Conservation (phyloP, 1,139 yeast species). For the Wickerhamomyces sp. region DNA sequence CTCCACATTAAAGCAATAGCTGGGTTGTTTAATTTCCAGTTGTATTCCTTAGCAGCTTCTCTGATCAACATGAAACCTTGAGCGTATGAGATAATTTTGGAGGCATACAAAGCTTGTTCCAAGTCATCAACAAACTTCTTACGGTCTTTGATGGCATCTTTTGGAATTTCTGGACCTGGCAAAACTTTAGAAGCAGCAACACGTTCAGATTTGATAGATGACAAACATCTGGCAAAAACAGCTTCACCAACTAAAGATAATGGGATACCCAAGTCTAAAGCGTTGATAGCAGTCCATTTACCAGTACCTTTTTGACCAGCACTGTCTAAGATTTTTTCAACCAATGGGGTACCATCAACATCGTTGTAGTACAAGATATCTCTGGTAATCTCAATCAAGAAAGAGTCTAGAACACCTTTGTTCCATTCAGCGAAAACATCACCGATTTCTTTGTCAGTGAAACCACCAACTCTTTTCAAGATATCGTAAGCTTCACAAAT, state of each 20-base stretch:
- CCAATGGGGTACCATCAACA: constrained; percentile 84
- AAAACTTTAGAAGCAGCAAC: constrained; percentile 73
- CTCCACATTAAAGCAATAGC: constrained; percentile 99
- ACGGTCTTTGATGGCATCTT: constrained; percentile 65
- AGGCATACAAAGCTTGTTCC: constrained; percentile 98
- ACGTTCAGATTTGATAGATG: constrained; percentile 91
- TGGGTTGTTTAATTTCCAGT: constrained; percentile 97
- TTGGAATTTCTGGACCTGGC: constrained; percentile 69
- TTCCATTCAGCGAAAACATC: constrained; percentile 93
- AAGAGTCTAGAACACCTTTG: constrained; percentile 96
- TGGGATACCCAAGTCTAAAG: constrained; percentile 97
- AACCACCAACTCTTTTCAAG: constrained; percentile 90
- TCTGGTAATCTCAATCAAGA: constrained; percentile 94
- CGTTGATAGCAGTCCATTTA: constrained; percentile 99
- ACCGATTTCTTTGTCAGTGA: constrained; percentile 88
- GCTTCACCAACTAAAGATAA: constrained; percentile 99
- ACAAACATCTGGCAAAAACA: constrained; percentile 92
- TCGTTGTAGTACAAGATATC: constrained; percentile 85
- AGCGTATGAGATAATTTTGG: constrained; percentile 96
- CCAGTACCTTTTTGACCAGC: constrained; percentile 99
- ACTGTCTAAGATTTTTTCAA: constrained; percentile 92
- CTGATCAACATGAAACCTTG: constrained; percentile 99
- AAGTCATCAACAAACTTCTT: constrained; percentile 83
- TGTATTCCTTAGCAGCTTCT: constrained; percentile 96
- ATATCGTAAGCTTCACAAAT: constrained; percentile 97